Evolutionary conservation across 2,329 filamentous ascomycete species (phyloP), one percentile per base, ranked within the genome.

Genomic region (Stemphylium lycopersici): DNA sequence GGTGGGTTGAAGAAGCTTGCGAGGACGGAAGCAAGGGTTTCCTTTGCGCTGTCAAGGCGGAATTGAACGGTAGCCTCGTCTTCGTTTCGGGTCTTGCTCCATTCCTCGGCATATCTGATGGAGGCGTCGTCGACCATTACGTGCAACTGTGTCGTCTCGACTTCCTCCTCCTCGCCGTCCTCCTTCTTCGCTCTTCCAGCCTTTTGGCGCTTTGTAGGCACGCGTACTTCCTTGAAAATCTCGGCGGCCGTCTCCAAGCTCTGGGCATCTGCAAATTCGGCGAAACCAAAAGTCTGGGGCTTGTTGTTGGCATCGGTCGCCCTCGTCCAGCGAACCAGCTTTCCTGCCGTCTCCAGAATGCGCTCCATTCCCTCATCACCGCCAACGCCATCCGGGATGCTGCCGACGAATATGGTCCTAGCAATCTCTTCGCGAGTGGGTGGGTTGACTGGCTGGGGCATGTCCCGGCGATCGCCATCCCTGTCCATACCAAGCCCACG

Each of bases 241-340:
- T 96, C 91, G 50, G 93, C 87, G 38, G 93, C 95, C 39, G 88
- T 88, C 73, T 89, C 87, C 63, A 99, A 81, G 62, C 92, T 93
- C 75, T 96, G 90, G 20, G 88, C 87, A 74, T 98, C 93, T 59
- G 96, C 93, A 75, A 90, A 99, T 76, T 97, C 90, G 55, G 93
- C 95, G 77, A 99, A 98, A 12, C 93, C 95, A 80, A 98, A 98
- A 59, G 88, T 89, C 76, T 89, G 88, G 51, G 87, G 87, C 77
- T 93, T 95, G 62, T 90, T 86, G 62, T 91, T 87, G n/a, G 89
- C 87, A 73, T 90, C 87, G 15, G 84, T 86, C 31, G 87, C 88
- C 56, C 91, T 82, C 59, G 93, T 92, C 92, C 93, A 99, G 66
- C 91, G 87, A 60, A 90, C 86, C 58, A 99, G 77, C 70, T 83